phyloP scores from a whole-genome alignment of 495 filamentous ascomycete species.

The Hypoxylon rickii region DNA sequence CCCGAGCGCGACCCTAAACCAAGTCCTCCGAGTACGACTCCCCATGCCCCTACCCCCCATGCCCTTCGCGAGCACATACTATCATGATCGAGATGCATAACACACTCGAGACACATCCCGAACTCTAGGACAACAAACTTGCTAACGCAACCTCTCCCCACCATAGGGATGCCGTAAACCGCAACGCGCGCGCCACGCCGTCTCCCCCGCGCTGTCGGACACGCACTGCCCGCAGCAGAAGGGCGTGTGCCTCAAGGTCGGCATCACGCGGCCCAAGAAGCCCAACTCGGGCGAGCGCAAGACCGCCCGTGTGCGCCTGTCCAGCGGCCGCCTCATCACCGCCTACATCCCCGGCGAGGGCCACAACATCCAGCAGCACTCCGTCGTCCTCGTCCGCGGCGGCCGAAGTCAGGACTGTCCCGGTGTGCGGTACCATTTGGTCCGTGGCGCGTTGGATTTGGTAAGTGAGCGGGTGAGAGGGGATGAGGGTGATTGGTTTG shows the following conservation, averaged over 20 bases:
- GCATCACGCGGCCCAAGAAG: constrained; percentile 94
- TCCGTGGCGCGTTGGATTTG: constrained; percentile 92
- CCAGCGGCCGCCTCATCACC: constrained; percentile 82
- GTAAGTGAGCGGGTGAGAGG: constrained; percentile 56
- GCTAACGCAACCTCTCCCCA: neutral
- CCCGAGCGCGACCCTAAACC: constrained; percentile 63
- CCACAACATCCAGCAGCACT: constrained; percentile 99
- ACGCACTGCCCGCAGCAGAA: constrained; percentile 80
- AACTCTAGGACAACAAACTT: neutral
- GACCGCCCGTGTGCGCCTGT: constrained; percentile 84
- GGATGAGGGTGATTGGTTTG: neutral
- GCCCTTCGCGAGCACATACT: neutral
- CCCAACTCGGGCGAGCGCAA: constrained; percentile 97
- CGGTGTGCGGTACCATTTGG: constrained; percentile 93
- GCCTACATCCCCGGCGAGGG: constrained; percentile 96
- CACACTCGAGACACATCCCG: neutral
- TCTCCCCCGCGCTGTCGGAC: constrained; percentile 78
- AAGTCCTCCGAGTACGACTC: constrained; percentile 57
- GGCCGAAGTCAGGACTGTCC: constrained; percentile 95
- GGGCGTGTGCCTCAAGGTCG: constrained; percentile 92
- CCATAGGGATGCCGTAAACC: constrained; percentile 71
- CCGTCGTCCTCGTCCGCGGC: constrained; percentile 90
- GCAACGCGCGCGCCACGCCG: constrained; percentile 77
- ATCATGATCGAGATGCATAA: neutral
- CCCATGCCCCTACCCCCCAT: constrained; percentile 32